phyloP scores from a whole-genome alignment of 2,329 filamentous ascomycete genomes.

The Aspergillus neoniger region DNA sequence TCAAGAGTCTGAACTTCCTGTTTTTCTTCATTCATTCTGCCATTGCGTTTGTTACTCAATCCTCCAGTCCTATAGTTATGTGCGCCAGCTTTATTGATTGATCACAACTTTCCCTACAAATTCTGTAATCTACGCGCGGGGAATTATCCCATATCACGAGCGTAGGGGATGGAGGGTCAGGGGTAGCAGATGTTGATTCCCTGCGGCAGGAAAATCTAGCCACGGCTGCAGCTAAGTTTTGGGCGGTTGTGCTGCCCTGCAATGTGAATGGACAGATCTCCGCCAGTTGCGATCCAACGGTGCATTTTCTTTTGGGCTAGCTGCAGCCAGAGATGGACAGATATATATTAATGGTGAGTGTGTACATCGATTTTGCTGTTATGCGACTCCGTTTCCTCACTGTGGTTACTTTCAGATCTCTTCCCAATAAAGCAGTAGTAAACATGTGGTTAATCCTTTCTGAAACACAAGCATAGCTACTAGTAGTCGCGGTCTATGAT shows the following conservation, averaged over 20 bases:
- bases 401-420: constrained; percentile 29
- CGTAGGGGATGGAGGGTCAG: constrained; percentile 1
- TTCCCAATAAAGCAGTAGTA: constrained; percentile 10
- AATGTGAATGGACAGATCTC: constrained; percentile 22
- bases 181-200: constrained; percentile 12
- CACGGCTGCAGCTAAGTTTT: constrained; percentile 21
- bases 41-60: too few relatives aligned
- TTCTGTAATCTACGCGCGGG: not conserved
- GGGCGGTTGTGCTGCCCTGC: constrained; percentile 13
- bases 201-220: constrained; percentile 23
- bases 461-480: not conserved
- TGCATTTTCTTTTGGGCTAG: constrained; percentile 16
- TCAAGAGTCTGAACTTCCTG: too few relatives aligned
- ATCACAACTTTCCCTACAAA: not conserved
- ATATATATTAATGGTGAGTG: constrained; percentile 5
- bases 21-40: too few relatives aligned
- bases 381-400: constrained; percentile 25
- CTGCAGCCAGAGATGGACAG: constrained; percentile 16
- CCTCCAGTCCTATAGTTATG: not conserved
- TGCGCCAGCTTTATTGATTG: constrained; percentile 1
- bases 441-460: not conserved
- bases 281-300: constrained; percentile 24
- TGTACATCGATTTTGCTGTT: constrained; percentile 17
- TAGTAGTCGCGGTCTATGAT: not conserved
- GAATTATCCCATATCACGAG: not conserved